Conservation (phyloP, 495 filamentous ascomycete genomes). For the Xylaria intraflava region DNA sequence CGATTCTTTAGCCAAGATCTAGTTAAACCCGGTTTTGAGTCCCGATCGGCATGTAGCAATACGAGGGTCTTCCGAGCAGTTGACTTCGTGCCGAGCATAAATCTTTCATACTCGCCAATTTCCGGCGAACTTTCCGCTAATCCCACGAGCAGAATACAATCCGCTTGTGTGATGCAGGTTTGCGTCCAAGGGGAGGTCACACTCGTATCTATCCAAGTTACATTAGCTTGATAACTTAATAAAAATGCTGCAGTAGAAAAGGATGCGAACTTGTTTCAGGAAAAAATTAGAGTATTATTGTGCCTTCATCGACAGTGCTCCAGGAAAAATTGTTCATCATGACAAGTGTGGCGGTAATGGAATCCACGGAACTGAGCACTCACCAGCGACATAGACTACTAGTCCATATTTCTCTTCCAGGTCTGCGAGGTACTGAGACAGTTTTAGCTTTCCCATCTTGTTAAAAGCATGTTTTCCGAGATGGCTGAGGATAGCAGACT, state of each 20-base stretch:
- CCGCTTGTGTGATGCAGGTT: constrained; percentile 93
- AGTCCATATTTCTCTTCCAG: constrained; percentile 95
- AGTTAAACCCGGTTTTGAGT: constrained; percentile 75
- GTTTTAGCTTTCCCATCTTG: constrained; percentile 92
- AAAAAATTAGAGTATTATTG: constrained; percentile 44
- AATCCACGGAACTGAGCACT: constrained; percentile 17
- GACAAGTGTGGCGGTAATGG: constrained; percentile 14
- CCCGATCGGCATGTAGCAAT: constrained; percentile 85
- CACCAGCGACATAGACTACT: constrained; percentile 89
- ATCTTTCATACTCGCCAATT: constrained; percentile 93
- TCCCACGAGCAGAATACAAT: constrained; percentile 89
- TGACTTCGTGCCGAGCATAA: constrained; percentile 93
- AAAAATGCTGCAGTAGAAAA: background rate
- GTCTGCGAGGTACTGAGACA: constrained; percentile 93
- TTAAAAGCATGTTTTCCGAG: constrained; percentile 93
- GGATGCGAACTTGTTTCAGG: constrained; percentile 24
- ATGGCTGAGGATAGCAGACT: constrained; percentile 88
- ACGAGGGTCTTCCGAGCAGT: constrained; percentile 93
- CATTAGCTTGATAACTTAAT: constrained; percentile 8
- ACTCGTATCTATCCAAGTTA: constrained; percentile 59
- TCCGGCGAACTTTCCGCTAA: constrained; percentile 81
- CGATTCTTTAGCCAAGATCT: constrained; percentile 87
- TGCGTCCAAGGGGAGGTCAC: constrained; percentile 97
- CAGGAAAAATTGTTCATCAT: constrained; percentile 39
- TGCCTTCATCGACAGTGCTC: constrained; percentile 38